Evolutionary conservation across 2,329 filamentous ascomycete species (phyloP), one percentile per base, ranked within the genome.

Genomic region (Ophiostoma piceae): DNA sequence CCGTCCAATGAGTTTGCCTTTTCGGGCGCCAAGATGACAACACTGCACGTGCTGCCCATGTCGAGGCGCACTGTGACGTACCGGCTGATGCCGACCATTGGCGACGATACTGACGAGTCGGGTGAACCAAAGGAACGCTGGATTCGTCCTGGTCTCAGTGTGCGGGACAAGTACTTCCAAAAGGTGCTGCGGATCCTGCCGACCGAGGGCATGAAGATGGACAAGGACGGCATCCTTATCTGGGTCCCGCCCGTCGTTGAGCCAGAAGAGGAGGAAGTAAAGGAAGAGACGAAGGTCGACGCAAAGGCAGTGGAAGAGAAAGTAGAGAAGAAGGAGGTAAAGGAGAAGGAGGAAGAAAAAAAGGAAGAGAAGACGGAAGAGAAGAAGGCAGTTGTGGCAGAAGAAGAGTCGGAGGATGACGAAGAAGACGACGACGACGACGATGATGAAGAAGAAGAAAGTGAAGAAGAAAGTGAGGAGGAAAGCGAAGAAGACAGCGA

Each of bases 1-100:
- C 91, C 93, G 2, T 94, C 88, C 77, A 92, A 96, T 73, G 87
- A 92, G 68, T 98, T 98, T 79, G 94, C 93, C 0, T 98, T 99
- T 79, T 93, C 92, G 8, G 95, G 95, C 0, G 84, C 92, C 1
- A 98, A 98, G 80, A 85, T 90, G 73, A 89, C 88, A 14, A 90
- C 90, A 1, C 75, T 97, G 68, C 92, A 95, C 76, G 81, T 98
- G 60, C 85, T 97, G 65, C 95, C 95, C 0, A 82, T 97, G 72
- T 94, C 92, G 71, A 83, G 94, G 71, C 84, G 92, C 66, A 85
- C 84, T 0, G 83, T 92, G n/a, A 84, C 86, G 35, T 98, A 94
- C 76, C 86, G 88, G 54, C 76, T 99, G 22, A 78, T 96, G 71
- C 89, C 94, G 8, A 84, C 90, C 54, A 80, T 84, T 75, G 82